Conservation (phyloP, 176 grass and related monocot genomes). For the Thinopyrum elongatum region DNA sequence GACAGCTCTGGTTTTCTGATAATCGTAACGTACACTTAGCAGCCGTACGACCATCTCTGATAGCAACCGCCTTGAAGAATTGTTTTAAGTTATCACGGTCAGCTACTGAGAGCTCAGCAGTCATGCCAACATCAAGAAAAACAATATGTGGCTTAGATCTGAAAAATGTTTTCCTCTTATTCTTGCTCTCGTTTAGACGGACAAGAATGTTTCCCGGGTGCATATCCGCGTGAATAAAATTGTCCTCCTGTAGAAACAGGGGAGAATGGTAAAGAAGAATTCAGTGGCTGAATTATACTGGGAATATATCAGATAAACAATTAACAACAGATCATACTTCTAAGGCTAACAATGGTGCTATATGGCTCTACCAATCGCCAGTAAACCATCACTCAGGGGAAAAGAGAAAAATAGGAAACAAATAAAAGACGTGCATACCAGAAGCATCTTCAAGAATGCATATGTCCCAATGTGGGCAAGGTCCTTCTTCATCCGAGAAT, state of each 20-base stretch:
- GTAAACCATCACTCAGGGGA: neutral
- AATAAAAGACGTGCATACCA: slow-evolving; percentile 54
- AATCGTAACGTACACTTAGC: slow-evolving; percentile 81
- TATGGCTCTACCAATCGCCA: neutral
- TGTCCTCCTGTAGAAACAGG: slow-evolving; percentile 68
- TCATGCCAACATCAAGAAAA: slow-evolving; percentile 97
- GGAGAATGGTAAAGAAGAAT: neutral
- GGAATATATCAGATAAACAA: neutral
- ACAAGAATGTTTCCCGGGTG: slow-evolving; percentile 99
- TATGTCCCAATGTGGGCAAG: slow-evolving; percentile 88
- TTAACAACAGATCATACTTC: neutral
- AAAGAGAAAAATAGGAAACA: neutral
- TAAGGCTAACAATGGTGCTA: neutral
- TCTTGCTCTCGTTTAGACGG: slow-evolving; percentile 57
- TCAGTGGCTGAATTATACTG: slow-evolving; percentile 16
- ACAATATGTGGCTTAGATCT: slow-evolving; percentile 84
- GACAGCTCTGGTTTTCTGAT: slow-evolving; percentile 78
- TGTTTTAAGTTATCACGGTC: slow-evolving; percentile 82
- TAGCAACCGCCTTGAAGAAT: slow-evolving; percentile 89
- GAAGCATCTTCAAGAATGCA: slow-evolving; percentile 95
- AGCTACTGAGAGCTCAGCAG: slow-evolving; percentile 75
- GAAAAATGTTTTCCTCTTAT: slow-evolving; percentile 56
- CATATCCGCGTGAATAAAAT: slow-evolving; percentile 99
- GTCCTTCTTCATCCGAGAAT: slow-evolving; percentile 65
- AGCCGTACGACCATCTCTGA: slow-evolving; percentile 84